A percentile compares a stretch with the other conserved stretches of the same genome.
These are phyloP conservation scores for Nakazawaea peltata DNA, from an alignment of 805 yeast species.

Conservation along the genomic window DNA sequence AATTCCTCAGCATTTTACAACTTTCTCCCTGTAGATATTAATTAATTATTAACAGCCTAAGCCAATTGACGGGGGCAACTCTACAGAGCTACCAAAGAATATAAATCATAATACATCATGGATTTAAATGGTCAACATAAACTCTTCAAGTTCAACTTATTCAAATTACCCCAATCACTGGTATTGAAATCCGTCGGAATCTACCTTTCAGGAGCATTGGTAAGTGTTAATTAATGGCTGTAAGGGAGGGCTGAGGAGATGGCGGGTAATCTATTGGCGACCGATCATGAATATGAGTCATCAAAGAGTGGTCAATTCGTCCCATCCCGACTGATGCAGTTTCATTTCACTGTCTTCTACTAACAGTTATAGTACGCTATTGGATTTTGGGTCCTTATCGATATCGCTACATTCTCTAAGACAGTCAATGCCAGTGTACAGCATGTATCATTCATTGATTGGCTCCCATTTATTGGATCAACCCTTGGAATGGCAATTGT, in stretches of 20 bases:
- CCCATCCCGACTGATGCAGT: too few relatives aligned
- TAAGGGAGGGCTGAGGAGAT: too few relatives aligned
- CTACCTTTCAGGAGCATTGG: constrained; percentile 62
- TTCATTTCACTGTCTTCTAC: background rate
- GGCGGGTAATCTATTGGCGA: too few relatives aligned
- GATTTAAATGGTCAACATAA: constrained; percentile 27
- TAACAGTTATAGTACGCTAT: constrained; percentile 47
- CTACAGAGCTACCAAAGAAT: too few relatives aligned
- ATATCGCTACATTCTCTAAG: constrained; percentile 80
- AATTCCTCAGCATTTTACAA: too few relatives aligned
- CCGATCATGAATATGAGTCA: too few relatives aligned
- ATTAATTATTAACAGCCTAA: too few relatives aligned
- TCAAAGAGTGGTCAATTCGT: too few relatives aligned
- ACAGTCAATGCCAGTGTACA: constrained; percentile 79
- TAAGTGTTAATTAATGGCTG: too few relatives aligned
- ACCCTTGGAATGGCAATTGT: constrained; percentile 84
- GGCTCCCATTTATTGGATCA: constrained; percentile 91
- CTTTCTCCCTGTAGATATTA: too few relatives aligned
- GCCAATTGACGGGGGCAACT: too few relatives aligned
- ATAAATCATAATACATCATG: too few relatives aligned
- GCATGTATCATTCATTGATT: constrained; percentile 87
- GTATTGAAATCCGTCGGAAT: constrained; percentile 68
- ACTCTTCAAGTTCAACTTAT: constrained; percentile 55
- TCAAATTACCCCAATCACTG: constrained; percentile 63
- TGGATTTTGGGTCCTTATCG: constrained; percentile 86